Evolutionary conservation across 2,329 filamentous ascomycete genomes (phyloP), one percentile per base, ranked within the genome.

Genomic region (Sphaerulina vaccinii): DNA sequence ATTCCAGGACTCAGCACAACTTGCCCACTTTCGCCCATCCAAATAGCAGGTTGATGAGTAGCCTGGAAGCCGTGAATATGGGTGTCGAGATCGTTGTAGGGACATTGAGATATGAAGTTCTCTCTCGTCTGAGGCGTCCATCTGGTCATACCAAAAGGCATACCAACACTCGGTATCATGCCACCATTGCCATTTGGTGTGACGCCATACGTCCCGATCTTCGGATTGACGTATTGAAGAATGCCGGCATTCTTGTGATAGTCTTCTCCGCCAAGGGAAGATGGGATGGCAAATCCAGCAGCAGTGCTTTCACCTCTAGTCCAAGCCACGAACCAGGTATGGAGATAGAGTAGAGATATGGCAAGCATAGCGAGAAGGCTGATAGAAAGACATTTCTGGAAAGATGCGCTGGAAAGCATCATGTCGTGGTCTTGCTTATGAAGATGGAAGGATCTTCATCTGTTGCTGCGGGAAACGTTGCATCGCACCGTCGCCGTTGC

Each of bases 41-140:
- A 77, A n/a, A 78, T 78, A 0, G 75, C 75, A 0, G 75, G 75
- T 55, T 78, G 75, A 49, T 78, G 75, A 1, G 75, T 77, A 7
- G 74, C 75, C 57, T 78, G 75, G 49, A 78, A 77, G 0, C 75
- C 75, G 52, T 78, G 75, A 7, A 77, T 69, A 19, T 70, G 69
- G 0, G 58, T 51, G 50, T 78, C 75, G 11, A 67, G 55, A 45
- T 76, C 71, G 19, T 73, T 68, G 59, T 78, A 78, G 0, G 75
- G 73, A 11, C 74, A 74, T 53, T 77, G 75, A 1, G 72, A 75
- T 45, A 78, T 78, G 62, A 71, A 77, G 56, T 78, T 78, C 63
- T 67, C 64, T 36, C 65, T 55, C 4, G 75, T 77, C 61, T 77
- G 74, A 3, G 75, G 69, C 8, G 74, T 76, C 75, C 75, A 78